Conservation (phyloP, 2,329 filamentous ascomycete genomes). For the Berkeleyomyces basicola region DNA sequence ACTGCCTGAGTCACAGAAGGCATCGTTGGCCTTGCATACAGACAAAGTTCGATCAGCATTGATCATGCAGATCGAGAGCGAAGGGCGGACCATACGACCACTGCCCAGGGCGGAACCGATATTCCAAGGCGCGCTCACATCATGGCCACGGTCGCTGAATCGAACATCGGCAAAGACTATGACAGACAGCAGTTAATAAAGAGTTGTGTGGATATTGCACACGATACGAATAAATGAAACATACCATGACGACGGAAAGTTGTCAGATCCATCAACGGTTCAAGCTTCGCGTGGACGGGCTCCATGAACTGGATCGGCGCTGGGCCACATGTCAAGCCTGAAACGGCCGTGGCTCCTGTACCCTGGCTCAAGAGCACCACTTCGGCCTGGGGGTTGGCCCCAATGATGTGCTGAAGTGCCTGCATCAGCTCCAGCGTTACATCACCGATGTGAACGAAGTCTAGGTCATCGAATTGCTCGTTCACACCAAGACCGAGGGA, state of each 20-base stretch:
- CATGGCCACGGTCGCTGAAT: conserved; percentile 2
- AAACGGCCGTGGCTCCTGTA: conserved; percentile 1
- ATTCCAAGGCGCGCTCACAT: neutral
- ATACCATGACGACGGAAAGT: neutral
- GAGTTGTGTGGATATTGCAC: too few relatives aligned
- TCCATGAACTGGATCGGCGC: neutral
- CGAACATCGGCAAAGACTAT: conserved; percentile 5
- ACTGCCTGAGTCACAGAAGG: neutral
- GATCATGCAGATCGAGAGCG: neutral
- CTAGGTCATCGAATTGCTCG: neutral
- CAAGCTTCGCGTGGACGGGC: neutral
- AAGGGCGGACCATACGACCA: neutral
- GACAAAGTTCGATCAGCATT: neutral
- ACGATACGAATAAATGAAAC: neutral
- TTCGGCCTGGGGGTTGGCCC: neutral
- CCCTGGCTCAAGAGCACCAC: conserved; percentile 1
- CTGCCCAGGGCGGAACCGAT: neutral
- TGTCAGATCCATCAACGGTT: neutral
- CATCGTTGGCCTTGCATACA: neutral
- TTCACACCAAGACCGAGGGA: neutral
- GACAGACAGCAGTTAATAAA: neutral
- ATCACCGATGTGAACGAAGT: conserved; percentile 1
- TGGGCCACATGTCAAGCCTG: neutral
- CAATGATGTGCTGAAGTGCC: neutral
- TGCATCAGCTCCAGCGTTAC: conserved; percentile 2